Conservation (phyloP, 2,329 filamentous ascomycete genomes). For the Pseudocercospora crystallina region DNA sequence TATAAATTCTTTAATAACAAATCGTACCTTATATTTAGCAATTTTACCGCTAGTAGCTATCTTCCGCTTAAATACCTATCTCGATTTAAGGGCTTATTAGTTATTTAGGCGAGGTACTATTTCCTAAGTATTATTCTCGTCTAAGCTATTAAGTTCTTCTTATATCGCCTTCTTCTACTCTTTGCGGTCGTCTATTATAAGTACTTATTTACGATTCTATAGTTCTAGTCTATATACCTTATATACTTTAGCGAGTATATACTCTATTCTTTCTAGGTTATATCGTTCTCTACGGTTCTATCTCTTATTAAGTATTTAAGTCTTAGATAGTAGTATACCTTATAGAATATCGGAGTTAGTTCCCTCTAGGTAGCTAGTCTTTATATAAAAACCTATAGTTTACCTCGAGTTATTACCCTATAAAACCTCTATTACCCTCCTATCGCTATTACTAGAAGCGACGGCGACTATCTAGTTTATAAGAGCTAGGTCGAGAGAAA, state of each 20-base stretch:
- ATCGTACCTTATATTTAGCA: slow-evolving; percentile 5
- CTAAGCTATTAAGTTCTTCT: slow-evolving; percentile 6
- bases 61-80: slow-evolving; percentile 11
- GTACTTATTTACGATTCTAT: not conserved
- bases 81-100: slow-evolving; percentile 4
- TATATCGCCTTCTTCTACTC: slow-evolving; percentile 8
- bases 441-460: not conserved
- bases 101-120: not conserved
- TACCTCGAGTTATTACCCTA: not conserved
- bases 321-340: not conserved
- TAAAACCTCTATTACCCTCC: not conserved
- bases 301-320: not conserved
- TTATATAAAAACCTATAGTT: not conserved
- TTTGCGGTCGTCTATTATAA: not conserved
- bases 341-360: not conserved
- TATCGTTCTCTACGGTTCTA: not conserved
- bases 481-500: not conserved
- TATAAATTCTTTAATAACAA: slow-evolving; percentile 9
- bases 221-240: slow-evolving; percentile 1
- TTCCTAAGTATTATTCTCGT: slow-evolving; percentile 10
- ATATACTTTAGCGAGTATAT: not conserved
- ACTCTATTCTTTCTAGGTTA: not conserved
- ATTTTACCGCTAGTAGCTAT: slow-evolving; percentile 3
- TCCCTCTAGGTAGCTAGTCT: not conserved
- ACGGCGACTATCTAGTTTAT: not conserved